A percentile compares a stretch with the other conserved stretches of the same genome.
These are phyloP conservation scores for Yamadazyma songkhlaensis DNA, from an alignment of 1,139 yeast genomes.

Conservation along the genomic window DNA sequence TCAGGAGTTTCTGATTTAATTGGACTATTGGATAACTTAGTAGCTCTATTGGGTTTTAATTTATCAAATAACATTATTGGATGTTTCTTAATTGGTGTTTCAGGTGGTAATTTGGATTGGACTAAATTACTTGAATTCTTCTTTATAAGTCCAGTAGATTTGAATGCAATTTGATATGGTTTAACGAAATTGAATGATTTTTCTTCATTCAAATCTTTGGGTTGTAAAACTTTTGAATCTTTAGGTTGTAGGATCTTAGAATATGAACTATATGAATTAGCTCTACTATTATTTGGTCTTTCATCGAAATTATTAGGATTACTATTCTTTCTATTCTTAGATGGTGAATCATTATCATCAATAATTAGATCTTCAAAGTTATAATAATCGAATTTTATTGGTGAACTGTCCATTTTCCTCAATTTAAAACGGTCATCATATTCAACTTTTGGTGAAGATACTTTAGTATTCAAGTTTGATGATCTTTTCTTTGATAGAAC, in stretches of 20 bases:
- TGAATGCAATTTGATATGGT: constrained; percentile 83
- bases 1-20: neutral
- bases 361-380: constrained; percentile 30
- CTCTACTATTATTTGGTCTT: neutral
- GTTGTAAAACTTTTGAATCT: neutral
- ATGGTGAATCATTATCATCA: constrained; percentile 23
- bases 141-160: constrained; percentile 71
- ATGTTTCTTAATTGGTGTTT: constrained; percentile 75
- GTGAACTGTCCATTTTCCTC: constrained; percentile 17
- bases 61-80: constrained; percentile 38
- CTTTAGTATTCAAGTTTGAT: constrained; percentile 4
- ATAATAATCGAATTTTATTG: constrained; percentile 25
- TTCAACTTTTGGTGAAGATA: neutral
- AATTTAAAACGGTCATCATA: constrained; percentile 11
- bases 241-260: neutral
- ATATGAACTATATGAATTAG: neutral
- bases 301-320: neutral
- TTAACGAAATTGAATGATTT: constrained; percentile 65
- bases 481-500: constrained; percentile 9
- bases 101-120: constrained; percentile 52
- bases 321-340: constrained; percentile 27
- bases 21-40: neutral
- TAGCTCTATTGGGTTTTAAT: constrained; percentile 11
- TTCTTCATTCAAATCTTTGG: constrained; percentile 1
- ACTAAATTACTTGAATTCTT: constrained; percentile 45